These are phyloP conservation scores for Dendrobium catenatum DNA, from an alignment of 106 monocot species.

Conservation along the genomic window DNA sequence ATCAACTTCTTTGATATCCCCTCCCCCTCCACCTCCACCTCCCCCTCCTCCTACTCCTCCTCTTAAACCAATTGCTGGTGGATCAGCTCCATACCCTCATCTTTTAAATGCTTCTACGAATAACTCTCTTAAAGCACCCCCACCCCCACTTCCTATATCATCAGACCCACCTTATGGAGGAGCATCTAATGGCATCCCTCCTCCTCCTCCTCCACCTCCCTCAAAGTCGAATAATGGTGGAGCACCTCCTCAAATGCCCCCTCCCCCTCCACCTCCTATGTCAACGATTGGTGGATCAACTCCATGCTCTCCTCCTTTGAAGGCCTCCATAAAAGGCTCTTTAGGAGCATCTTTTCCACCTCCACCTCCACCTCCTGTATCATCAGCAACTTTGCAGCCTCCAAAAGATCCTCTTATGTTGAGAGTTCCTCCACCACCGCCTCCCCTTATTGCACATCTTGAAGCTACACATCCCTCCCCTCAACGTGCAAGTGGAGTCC, in stretches of 20 bases:
- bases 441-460: background rate
- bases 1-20: too few relatives aligned
- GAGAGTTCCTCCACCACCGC: background rate
- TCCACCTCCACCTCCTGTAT: background rate
- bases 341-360: background rate
- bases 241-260: background rate
- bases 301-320: background rate
- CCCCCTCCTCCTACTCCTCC: too few relatives aligned
- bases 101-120: slow-evolving; percentile 1
- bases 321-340: background rate
- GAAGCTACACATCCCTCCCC: background rate
- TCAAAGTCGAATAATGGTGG: background rate
- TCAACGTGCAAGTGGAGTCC: background rate
- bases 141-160: background rate
- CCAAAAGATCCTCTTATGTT: too few relatives aligned
- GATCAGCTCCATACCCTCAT: background rate
- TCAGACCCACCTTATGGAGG: background rate
- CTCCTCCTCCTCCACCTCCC: background rate
- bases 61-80: background rate
- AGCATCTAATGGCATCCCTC: background rate
- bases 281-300: background rate
- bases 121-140: background rate
- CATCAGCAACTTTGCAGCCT: too few relatives aligned
- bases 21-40: too few relatives aligned
- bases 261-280: background rate